These are phyloP conservation scores for Ceratobasidium papillatum DNA, from an alignment of 1,284 basidiomycete genomes.

Conservation along the genomic window DNA sequence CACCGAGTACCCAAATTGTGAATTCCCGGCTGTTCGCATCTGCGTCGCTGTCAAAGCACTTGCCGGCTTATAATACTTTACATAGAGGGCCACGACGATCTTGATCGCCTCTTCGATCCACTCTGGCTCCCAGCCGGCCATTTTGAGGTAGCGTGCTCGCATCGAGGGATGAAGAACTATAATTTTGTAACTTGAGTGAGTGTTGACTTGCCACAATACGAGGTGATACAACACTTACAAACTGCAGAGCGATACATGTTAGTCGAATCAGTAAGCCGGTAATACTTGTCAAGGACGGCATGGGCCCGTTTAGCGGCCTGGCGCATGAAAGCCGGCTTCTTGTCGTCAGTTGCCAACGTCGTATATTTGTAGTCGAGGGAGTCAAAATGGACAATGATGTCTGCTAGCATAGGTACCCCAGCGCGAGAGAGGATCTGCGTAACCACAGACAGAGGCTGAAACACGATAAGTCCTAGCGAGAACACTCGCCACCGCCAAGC, in stretches of 20 bases:
- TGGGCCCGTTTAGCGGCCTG: not conserved
- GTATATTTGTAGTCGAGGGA: not conserved
- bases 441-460: not conserved
- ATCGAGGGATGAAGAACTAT: not conserved
- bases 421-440: not conserved
- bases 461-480: too few relatives aligned
- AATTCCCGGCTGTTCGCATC: not conserved
- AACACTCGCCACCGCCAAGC: too few relatives aligned
- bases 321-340: not conserved
- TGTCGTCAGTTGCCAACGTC: not conserved
- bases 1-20: conserved; percentile 9
- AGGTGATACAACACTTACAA: not conserved
- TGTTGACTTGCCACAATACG: not conserved
- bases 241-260: not conserved
- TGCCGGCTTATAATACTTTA: not conserved
- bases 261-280: not conserved
- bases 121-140: not conserved
- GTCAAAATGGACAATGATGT: conserved; percentile 11
- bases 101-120: not conserved
- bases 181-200: not conserved
- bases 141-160: not conserved
- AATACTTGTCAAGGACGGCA: not conserved
- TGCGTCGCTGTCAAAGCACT: not conserved
- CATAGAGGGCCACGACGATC: not conserved
- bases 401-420: conserved; percentile 1